A percentile compares a stretch with the other conserved stretches of the same genome.
Conservation (phyloP, 2,329 filamentous ascomycete genomes). For the Colletotrichum tofieldiae region DNA sequence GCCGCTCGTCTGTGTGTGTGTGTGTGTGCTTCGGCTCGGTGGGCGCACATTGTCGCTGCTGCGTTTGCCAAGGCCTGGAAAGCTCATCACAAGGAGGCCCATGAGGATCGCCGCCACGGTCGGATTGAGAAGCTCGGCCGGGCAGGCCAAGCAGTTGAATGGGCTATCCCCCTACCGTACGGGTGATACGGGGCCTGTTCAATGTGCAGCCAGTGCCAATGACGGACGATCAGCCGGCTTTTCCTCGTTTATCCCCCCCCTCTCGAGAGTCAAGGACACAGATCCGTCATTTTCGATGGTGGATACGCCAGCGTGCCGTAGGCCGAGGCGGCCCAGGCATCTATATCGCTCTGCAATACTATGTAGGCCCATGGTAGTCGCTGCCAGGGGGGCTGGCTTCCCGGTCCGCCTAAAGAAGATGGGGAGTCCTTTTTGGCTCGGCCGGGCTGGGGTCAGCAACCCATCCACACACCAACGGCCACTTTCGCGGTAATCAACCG, state of each 20-base stretch:
- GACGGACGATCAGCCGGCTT: slow-evolving; percentile 5
- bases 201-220: slow-evolving; percentile 1
- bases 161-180: not conserved
- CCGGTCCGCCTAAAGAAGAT: not conserved
- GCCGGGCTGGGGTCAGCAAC: not conserved
- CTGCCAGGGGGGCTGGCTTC: not conserved
- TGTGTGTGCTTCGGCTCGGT: not conserved
- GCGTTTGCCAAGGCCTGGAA: not conserved
- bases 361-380: not conserved
- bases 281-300: not conserved
- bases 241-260: not conserved
- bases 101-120: slow-evolving; percentile 11
- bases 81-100: not conserved
- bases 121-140: not conserved
- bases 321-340: slow-evolving; percentile 1
- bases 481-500: not conserved
- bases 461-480: not conserved
- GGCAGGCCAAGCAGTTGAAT: slow-evolving; percentile 11
- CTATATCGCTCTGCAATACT: not conserved
- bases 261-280: not conserved
- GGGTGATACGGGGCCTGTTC: slow-evolving; percentile 6
- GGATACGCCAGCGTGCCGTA: not conserved
- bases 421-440: not conserved
- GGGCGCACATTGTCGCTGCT: not conserved
- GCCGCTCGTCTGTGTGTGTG: not conserved